Evolutionary conservation across 2,329 filamentous ascomycete species (phyloP).

Genomic region (Neonectria neomacrospora): DNA sequence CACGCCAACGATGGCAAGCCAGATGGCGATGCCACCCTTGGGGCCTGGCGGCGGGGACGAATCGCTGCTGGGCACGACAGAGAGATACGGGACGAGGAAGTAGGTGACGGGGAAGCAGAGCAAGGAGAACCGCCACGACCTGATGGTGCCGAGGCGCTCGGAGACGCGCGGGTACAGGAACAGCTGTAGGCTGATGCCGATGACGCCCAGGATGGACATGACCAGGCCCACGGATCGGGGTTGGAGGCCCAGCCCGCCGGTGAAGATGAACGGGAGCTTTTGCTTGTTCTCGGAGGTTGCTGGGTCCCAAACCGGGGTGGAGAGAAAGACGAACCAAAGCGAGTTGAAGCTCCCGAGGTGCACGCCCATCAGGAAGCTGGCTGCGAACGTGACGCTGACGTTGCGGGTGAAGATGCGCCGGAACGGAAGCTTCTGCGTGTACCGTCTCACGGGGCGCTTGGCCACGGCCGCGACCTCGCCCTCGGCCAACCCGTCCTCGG

Average conservation of each 20-base stretch:
- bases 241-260: slow-evolving; percentile 79
- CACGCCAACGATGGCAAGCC: slow-evolving; percentile 71
- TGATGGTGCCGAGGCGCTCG: slow-evolving; percentile 22
- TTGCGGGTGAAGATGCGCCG: slow-evolving; percentile 66
- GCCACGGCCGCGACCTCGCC: not conserved
- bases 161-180: slow-evolving; percentile 34
- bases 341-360: slow-evolving; percentile 82
- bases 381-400: slow-evolving; percentile 65
- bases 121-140: slow-evolving; percentile 58
- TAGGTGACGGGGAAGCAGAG: slow-evolving; percentile 78
- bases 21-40: slow-evolving; percentile 67
- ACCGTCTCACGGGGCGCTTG: slow-evolving; percentile 47
- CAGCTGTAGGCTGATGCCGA: slow-evolving; percentile 73
- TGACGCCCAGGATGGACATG: slow-evolving; percentile 78
- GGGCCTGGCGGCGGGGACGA: slow-evolving; percentile 59
- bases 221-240: slow-evolving; percentile 78
- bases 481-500: slow-evolving; percentile 38
- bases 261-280: slow-evolving; percentile 69
- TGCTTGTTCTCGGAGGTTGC: slow-evolving; percentile 46
- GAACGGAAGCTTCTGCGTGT: slow-evolving; percentile 62
- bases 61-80: slow-evolving; percentile 69
- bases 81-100: slow-evolving; percentile 74
- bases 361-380: slow-evolving; percentile 75
- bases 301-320: slow-evolving; percentile 71
- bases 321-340: slow-evolving; percentile 81